phyloP scores from a whole-genome alignment of 75 land plant genomes.

The Chamaecyparis obtusa region DNA sequence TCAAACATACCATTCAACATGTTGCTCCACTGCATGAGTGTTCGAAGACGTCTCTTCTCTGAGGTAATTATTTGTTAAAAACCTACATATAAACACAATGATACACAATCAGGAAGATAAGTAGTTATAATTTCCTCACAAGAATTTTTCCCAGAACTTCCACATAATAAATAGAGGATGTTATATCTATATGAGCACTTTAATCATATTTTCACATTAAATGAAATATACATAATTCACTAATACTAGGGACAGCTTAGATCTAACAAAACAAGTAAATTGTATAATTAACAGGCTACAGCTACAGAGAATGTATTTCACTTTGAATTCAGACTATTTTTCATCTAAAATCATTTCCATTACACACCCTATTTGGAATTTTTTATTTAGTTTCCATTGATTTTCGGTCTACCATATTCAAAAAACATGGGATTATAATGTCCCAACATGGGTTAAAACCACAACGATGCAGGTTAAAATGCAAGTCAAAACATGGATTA shows the following conservation, averaged over 20 bases:
- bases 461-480: too few species aligned
- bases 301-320: not conserved
- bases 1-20: conserved; percentile 73
- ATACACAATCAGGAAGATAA: not conserved
- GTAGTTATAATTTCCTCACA: not conserved
- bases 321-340: not conserved
- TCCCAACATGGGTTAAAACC: too few species aligned
- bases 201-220: not conserved
- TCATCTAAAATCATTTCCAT: not conserved
- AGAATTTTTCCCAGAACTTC: not conserved
- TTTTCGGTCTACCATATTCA: too few species aligned
- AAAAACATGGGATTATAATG: too few species aligned
- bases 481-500: too few species aligned
- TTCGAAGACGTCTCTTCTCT: conserved; percentile 73
- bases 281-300: not conserved
- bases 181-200: not conserved
- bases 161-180: not conserved
- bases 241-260: not conserved
- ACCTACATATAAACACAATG: conserved; percentile 48
- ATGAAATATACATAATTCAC: not conserved
- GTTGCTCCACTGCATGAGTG: conserved; percentile 94
- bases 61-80: conserved; percentile 79
- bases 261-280: not conserved
- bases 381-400: not conserved
- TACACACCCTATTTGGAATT: not conserved